These are phyloP conservation scores for Rhizophagus clarus DNA, from an alignment of 192 early-diverging fungal genomes.

Conservation along the genomic window DNA sequence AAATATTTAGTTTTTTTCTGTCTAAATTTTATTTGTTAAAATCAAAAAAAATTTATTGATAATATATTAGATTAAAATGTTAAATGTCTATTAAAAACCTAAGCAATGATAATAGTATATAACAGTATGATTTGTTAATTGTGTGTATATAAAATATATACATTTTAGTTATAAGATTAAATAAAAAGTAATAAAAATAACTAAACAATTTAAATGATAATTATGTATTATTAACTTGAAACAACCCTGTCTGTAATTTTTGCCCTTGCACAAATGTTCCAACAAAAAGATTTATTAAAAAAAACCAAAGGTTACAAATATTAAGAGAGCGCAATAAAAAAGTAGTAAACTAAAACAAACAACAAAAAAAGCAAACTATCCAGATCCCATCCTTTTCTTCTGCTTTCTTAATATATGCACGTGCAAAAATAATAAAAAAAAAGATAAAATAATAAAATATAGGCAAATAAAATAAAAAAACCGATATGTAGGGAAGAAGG, in stretches of 20 bases:
- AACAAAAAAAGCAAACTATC: neutral
- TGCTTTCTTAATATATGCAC: neutral
- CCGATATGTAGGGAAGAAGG: neutral
- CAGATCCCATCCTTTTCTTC: neutral
- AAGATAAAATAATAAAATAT: neutral
- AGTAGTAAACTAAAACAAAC: neutral
- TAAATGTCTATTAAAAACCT: too few relatives aligned
- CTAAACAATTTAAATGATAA: neutral
- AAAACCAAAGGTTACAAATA: constrained; percentile 13
- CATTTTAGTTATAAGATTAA: neutral
- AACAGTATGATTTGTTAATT: too few relatives aligned
- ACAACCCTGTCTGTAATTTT: neutral
- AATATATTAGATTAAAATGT: too few relatives aligned
- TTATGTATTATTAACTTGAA: neutral
- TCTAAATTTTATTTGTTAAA: too few relatives aligned
- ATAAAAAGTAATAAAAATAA: neutral
- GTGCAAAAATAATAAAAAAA: too few relatives aligned
- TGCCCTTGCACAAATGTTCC: constrained; percentile 27
- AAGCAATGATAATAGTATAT: too few relatives aligned
- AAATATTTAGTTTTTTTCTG: too few relatives aligned
- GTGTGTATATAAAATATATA: too few relatives aligned
- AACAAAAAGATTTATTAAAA: constrained; percentile 16
- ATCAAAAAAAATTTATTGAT: too few relatives aligned
- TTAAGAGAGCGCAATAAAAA: constrained; percentile 3
- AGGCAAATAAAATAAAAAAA: neutral